Percentiles rank a stretch among this genome's conserved stretches.
Evolutionary conservation across 257 asterid species (phyloP).

Genomic region (Solanum piurae): DNA sequence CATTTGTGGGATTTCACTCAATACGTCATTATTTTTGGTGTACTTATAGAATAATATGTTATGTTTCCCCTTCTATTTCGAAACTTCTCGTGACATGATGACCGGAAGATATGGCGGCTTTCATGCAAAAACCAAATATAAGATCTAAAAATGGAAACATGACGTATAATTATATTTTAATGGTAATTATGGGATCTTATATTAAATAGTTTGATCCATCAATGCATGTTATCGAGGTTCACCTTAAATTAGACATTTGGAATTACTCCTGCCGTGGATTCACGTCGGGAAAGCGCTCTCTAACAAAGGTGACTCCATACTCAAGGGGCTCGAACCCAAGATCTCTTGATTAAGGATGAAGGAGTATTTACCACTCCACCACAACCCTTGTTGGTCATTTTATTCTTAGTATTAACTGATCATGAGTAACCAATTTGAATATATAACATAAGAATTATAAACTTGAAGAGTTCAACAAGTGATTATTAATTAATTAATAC

Average conservation of each 20-base stretch:
- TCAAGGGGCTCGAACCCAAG: accelerated
- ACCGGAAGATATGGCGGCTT: not conserved
- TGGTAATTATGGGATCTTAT: not conserved
- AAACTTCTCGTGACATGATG: not conserved
- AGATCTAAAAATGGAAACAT: not conserved
- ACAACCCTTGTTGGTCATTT: not conserved
- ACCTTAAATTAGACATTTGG: not conserved
- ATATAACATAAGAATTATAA: not conserved
- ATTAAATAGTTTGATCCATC: not conserved
- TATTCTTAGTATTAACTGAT: not conserved
- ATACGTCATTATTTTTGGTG: not conserved
- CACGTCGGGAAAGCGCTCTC: too few species aligned
- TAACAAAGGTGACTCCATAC: too few species aligned
- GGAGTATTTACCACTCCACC: too few species aligned
- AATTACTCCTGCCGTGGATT: too few species aligned
- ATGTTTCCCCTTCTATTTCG: not conserved
- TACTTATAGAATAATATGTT: not conserved
- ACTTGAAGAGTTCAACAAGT: not conserved
- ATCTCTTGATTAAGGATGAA: too few species aligned
- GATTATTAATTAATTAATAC: not conserved
- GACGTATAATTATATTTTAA: not conserved
- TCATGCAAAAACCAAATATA: not conserved
- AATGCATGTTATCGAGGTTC: not conserved
- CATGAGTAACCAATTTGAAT: not conserved
- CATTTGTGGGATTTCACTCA: too few species aligned